Evolutionary conservation across 805 yeast genomes (phyloP).

Genomic region (Komagataella mondaviorum): DNA sequence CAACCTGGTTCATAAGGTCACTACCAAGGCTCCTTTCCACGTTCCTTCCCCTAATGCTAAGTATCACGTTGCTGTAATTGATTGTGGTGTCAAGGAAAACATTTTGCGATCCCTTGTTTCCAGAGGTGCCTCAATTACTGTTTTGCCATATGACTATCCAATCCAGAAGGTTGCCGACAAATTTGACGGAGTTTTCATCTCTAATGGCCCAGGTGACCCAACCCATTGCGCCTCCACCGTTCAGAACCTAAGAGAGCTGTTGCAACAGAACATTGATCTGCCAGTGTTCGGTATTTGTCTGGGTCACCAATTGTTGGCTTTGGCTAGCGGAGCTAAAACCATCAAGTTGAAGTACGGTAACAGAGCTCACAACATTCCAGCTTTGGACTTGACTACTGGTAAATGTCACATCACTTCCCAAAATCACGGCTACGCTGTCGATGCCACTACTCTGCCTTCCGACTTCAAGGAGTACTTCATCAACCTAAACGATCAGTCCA

Average conservation of each 20-base stretch:
- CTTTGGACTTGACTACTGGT: constrained; percentile 79
- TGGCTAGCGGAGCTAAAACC: constrained; percentile 91
- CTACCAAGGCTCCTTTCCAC: constrained; percentile 93
- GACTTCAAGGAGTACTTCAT: constrained; percentile 83
- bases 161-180: constrained; percentile 80
- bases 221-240: constrained; percentile 78
- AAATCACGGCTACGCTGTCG: constrained; percentile 98
- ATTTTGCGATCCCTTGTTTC: constrained; percentile 86
- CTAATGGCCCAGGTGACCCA: constrained; percentile 98
- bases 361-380: constrained; percentile 98
- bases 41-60: constrained; percentile 47
- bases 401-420: constrained; percentile 97
- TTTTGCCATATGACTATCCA: constrained; percentile 92
- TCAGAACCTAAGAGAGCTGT: constrained; percentile 54
- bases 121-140: constrained; percentile 94
- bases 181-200: constrained; percentile 89
- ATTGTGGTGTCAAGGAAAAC: constrained; percentile 98
- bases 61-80: constrained; percentile 83
- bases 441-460: constrained; percentile 55
- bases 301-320: constrained; percentile 93
- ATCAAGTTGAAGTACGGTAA: constrained; percentile 92
- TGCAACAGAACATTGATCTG: constrained; percentile 47
- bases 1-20: constrained; percentile 84
- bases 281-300: constrained; percentile 97
- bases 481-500: constrained; percentile 88